These are phyloP conservation scores for Mallotus nudiflorus DNA, from an alignment of 345 rosid species.

Conservation along the genomic window DNA sequence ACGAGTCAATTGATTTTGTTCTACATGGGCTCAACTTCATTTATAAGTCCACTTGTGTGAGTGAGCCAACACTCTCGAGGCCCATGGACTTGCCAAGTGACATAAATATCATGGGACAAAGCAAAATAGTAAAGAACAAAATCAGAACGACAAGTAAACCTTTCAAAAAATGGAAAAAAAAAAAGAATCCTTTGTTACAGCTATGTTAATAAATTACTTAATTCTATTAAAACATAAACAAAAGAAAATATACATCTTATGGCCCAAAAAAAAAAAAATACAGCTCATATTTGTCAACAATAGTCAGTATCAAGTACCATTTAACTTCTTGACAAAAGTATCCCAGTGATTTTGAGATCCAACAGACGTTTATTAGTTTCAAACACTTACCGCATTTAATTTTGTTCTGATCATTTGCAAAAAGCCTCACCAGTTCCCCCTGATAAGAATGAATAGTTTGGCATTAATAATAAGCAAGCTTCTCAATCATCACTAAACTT, in stretches of 20 bases:
- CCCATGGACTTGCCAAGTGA: too few species aligned
- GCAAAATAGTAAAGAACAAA: background rate
- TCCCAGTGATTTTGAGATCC: constrained; percentile 11
- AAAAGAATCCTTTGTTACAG: too few species aligned
- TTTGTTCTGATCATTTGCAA: constrained; percentile 90
- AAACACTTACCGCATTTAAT: constrained; percentile 83
- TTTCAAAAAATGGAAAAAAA: too few species aligned
- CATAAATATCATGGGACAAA: too few species aligned
- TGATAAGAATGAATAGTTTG: constrained; percentile 32
- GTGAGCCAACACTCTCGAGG: too few species aligned
- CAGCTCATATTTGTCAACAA: background rate
- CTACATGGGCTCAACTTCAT: too few species aligned
- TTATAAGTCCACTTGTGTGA: too few species aligned
- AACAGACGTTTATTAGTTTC: constrained; percentile 6
- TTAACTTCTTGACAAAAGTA: background rate
- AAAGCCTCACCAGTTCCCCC: constrained; percentile 89
- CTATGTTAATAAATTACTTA: background rate
- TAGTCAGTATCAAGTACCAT: background rate
- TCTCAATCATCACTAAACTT: background rate
- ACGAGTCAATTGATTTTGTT: too few species aligned
- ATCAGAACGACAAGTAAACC: background rate
- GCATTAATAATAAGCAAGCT: constrained; percentile 10
- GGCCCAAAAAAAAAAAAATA: background rate
- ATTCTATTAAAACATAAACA: background rate
- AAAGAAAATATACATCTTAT: background rate